Conservation (phyloP, 441 rosid species). For the Erysimum pusillum region DNA sequence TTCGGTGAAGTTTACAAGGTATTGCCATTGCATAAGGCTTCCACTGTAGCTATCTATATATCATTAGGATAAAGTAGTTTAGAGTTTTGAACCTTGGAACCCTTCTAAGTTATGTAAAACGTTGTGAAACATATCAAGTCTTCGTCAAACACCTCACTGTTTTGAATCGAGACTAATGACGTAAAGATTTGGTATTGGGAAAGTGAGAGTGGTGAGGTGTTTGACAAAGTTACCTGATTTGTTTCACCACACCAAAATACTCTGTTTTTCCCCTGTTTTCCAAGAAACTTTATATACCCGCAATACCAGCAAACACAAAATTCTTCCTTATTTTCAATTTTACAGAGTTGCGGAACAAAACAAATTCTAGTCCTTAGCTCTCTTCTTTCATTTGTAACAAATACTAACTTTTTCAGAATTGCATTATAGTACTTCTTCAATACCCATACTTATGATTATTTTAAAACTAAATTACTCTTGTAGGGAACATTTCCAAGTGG, state of each 20-base stretch:
- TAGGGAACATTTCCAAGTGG: slow-evolving; percentile 20
- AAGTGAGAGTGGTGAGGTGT: neutral
- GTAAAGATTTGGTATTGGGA: neutral
- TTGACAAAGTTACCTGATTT: neutral
- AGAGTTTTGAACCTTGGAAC: neutral
- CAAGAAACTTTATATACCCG: neutral
- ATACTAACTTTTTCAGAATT: neutral
- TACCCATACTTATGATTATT: neutral
- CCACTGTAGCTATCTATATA: neutral
- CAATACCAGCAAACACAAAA: too few species aligned
- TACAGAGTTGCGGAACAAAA: neutral
- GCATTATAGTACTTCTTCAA: neutral
- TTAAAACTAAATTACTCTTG: neutral
- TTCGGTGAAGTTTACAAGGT: slow-evolving; percentile 63
- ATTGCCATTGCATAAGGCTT: neutral
- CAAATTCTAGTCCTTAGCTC: neutral
- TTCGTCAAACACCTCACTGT: neutral
- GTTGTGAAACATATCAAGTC: too few species aligned
- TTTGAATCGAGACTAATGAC: neutral
- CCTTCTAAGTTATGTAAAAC: neutral
- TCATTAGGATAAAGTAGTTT: neutral
- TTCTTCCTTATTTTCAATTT: too few species aligned
- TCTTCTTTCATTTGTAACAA: neutral
- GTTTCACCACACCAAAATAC: neutral
- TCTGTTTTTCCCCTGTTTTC: slow-evolving; percentile 5